phyloP scores from a whole-genome alignment of 169 alveolate genomes.

The Plasmodium gallinaceum region DNA sequence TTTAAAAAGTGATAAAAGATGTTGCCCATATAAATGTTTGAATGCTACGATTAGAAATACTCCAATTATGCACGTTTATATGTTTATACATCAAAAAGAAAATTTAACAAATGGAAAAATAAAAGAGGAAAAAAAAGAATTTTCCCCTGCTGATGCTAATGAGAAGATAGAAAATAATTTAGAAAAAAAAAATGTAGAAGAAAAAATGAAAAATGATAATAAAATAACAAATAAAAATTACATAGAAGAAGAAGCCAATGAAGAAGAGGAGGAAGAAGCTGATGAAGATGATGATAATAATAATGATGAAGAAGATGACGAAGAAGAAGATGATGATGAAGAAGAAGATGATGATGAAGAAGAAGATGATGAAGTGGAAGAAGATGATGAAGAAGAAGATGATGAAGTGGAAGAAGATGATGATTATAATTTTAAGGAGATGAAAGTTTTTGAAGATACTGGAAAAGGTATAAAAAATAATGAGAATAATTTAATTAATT shows the following conservation, averaged over 20 bases:
- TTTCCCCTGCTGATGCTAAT: background rate
- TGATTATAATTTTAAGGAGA: slow-evolving; percentile 5
- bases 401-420: slow-evolving; percentile 47
- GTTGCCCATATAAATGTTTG: slow-evolving; percentile 70
- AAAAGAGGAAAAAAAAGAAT: slow-evolving; percentile 56
- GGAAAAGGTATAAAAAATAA: background rate
- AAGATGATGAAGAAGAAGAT: slow-evolving; percentile 22
- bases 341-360: slow-evolving; percentile 11
- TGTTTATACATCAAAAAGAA: slow-evolving; percentile 77
- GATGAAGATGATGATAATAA: slow-evolving; percentile 25
- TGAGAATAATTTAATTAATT: background rate
- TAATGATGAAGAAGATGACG: slow-evolving; percentile 13
- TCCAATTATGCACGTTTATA: slow-evolving; percentile 75
- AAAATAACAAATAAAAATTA: background rate
- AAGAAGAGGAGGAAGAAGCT: slow-evolving; percentile 17
- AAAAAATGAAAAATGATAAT: background rate
- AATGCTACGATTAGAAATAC: slow-evolving; percentile 54
- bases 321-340: slow-evolving; percentile 18
- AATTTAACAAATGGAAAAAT: slow-evolving; percentile 37
- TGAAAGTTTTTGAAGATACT: too few species aligned
- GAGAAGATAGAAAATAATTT: background rate
- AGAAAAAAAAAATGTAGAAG: background rate
- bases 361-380: slow-evolving; percentile 43
- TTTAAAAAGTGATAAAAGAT: slow-evolving; percentile 73
- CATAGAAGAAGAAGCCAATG: background rate